These are phyloP conservation scores for Salisapilia sapeloensis DNA, from an alignment of 352 stramenopile genomes.

Conservation along the genomic window DNA sequence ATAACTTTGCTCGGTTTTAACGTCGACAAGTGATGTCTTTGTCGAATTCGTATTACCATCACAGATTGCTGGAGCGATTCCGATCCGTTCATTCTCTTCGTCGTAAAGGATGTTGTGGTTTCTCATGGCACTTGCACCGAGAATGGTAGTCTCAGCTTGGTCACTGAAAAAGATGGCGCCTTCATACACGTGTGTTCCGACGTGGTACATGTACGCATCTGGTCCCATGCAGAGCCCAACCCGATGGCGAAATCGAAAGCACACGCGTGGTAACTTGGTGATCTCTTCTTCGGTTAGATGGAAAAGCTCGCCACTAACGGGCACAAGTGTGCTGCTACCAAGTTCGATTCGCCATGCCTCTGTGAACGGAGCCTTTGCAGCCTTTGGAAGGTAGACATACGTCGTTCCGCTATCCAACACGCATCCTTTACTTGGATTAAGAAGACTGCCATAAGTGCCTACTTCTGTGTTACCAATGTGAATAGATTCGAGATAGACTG, in stretches of 20 bases:
- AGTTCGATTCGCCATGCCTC: conserved; percentile 25
- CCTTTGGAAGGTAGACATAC: conserved; percentile 50
- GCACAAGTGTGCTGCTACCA: conserved; percentile 16
- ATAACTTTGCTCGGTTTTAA: too few species aligned
- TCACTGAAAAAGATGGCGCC: conserved; percentile 57
- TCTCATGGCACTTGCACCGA: conserved; percentile 43
- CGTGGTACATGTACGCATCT: conserved; percentile 26
- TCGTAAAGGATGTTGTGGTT: conserved; percentile 73
- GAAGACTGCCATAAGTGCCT: conserved; percentile 15
- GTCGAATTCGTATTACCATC: too few species aligned
- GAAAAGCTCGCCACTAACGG: conserved; percentile 28
- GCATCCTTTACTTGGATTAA: conserved; percentile 44
- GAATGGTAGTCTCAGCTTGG: conserved; percentile 40
- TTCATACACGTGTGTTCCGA: conserved; percentile 17
- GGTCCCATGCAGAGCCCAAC: conserved; percentile 32
- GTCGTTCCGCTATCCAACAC: conserved; percentile 71
- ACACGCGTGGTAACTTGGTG: conserved; percentile 24
- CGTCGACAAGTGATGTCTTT: too few species aligned
- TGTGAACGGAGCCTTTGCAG: conserved; percentile 15
- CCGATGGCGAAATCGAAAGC: conserved; percentile 49
- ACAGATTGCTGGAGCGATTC: conserved; percentile 36
- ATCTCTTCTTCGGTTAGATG: conserved; percentile 11
- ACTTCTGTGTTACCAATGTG: conserved; percentile 16
- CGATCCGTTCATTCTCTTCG: conserved; percentile 47
- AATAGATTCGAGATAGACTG: conserved; percentile 33